A percentile compares a stretch with the other conserved stretches of the same genome.
These are phyloP conservation scores for Pleurotus djamor DNA, from an alignment of 768 basidiomycete species.

Conservation along the genomic window DNA sequence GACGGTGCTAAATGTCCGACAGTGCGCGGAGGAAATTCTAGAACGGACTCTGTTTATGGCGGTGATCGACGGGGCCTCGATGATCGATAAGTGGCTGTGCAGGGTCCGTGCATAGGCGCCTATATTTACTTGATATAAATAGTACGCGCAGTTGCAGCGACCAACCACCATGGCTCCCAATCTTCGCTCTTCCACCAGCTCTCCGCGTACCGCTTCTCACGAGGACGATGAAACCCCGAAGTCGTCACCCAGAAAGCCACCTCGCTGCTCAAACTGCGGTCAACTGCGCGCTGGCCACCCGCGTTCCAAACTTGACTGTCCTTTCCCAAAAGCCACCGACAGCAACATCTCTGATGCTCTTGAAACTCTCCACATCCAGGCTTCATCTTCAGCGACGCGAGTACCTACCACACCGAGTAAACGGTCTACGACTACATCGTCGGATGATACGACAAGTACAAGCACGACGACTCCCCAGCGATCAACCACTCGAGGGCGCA, in stretches of 20 bases:
- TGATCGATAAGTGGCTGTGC: no score
- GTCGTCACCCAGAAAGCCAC: slow-evolving; percentile 46
- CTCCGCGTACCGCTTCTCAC: background rate
- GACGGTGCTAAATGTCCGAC: no score
- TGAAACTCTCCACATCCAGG: slow-evolving; percentile 41
- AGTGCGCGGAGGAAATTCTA: no score
- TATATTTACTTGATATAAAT: background rate
- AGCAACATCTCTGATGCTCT: slow-evolving; percentile 35
- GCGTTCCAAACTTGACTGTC: slow-evolving; percentile 36
- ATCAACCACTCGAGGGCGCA: slow-evolving; percentile 11
- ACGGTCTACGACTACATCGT: no score
- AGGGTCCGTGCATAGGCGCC: background rate
- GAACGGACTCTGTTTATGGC: no score
- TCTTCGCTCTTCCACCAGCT: slow-evolving; percentile 7
- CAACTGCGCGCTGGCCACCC: slow-evolving; percentile 58
- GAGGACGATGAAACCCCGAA: slow-evolving; percentile 9
- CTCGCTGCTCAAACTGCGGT: slow-evolving; percentile 53
- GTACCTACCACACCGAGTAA: background rate
- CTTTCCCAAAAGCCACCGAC: background rate
- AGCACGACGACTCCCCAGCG: slow-evolving; percentile 23
- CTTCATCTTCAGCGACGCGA: slow-evolving; percentile 9
- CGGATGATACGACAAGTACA: background rate
- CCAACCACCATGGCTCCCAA: slow-evolving; percentile 2
- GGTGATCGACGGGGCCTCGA: no score
- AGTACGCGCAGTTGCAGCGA: background rate